These are phyloP conservation scores for Mollisia scopiformis DNA, from an alignment of 2,329 filamentous ascomycete genomes.

Conservation along the genomic window DNA sequence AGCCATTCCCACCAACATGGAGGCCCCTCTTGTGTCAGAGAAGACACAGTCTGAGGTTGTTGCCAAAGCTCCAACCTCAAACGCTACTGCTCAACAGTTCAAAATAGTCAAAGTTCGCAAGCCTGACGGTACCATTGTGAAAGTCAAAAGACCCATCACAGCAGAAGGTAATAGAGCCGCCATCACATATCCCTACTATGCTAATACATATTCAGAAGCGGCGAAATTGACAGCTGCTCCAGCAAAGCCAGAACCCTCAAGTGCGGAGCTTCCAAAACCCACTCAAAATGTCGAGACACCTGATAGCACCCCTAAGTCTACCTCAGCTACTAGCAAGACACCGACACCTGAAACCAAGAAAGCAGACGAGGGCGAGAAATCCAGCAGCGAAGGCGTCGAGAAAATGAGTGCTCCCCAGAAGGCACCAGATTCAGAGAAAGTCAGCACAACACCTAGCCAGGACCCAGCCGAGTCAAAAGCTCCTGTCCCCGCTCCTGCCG, in stretches of 20 bases:
- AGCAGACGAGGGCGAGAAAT: background rate
- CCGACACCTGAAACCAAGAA: too few species aligned
- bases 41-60: background rate
- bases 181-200: background rate
- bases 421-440: too few species aligned
- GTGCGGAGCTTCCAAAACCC: background rate
- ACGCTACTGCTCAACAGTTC: background rate
- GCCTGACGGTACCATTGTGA: constrained; percentile 14
- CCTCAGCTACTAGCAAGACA: too few species aligned
- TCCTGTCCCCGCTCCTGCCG: too few species aligned
- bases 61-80: background rate
- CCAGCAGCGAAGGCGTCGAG: background rate
- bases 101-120: constrained; percentile 11
- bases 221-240: background rate
- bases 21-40: background rate
- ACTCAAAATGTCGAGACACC: background rate
- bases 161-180: background rate
- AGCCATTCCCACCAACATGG: too few species aligned
- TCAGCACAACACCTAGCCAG: too few species aligned
- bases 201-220: background rate
- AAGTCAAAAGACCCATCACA: constrained; percentile 6
- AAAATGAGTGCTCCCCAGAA: too few species aligned
- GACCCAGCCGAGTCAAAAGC: too few species aligned
- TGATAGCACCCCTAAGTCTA: background rate
- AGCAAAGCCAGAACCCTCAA: background rate